These are phyloP conservation scores for Arbutus unedo DNA, from an alignment of 148 eudicot genomes.

Conservation along the genomic window DNA sequence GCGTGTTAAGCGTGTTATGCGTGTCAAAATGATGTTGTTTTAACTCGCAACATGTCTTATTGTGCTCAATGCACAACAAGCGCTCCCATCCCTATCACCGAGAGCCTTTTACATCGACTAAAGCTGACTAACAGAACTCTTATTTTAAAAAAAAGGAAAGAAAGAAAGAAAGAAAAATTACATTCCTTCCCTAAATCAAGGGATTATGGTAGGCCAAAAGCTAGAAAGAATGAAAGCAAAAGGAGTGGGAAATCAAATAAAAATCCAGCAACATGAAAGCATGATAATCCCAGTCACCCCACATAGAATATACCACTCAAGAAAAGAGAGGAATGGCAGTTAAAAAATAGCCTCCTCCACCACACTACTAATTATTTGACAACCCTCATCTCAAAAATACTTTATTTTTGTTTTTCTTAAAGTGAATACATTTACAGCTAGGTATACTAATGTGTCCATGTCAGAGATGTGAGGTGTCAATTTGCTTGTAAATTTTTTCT, in stretches of 20 bases:
- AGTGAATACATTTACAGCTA: conserved; percentile 42
- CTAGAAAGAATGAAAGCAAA: neutral
- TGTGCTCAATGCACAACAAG: too few species aligned
- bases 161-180: neutral
- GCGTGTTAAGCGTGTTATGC: too few species aligned
- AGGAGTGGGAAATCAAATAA: neutral
- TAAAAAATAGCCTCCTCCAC: conserved; percentile 3
- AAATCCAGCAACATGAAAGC: neutral
- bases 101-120: neutral
- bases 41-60: too few species aligned
- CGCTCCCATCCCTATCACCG: neutral
- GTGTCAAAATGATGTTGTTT: too few species aligned
- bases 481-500: conserved; percentile 28
- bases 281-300: neutral
- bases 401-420: neutral
- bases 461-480: conserved; percentile 37
- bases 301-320: conserved; percentile 27
- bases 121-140: neutral
- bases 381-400: neutral
- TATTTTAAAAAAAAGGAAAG: neutral
- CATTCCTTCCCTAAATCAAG: neutral
- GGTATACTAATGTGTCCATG: conserved; percentile 26
- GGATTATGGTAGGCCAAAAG: neutral
- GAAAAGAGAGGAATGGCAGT: conserved; percentile 6
- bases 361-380: neutral